A percentile compares a stretch with the other conserved stretches of the same genome.
Conservation (phyloP, 768 basidiomycete species). For the Pleurotus sapidus region DNA sequence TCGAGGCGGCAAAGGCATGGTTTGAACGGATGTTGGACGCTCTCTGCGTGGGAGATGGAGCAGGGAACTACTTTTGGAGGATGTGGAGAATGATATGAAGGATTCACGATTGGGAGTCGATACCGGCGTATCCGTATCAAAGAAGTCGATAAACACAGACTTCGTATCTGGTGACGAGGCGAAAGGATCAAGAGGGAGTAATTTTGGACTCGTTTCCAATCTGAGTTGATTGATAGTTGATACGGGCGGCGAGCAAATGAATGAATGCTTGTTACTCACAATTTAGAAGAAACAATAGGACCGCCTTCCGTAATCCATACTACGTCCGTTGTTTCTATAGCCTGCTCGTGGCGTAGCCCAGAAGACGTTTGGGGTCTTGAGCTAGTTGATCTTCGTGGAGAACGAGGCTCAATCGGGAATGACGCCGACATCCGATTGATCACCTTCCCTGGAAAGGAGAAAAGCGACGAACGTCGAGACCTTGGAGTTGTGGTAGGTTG, state of each 20-base stretch:
- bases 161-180: slow-evolving; percentile 36
- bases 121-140: slow-evolving; percentile 27
- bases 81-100: slow-evolving; percentile 37
- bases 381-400: background rate
- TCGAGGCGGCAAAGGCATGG: slow-evolving; percentile 22
- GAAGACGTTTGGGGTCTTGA: background rate
- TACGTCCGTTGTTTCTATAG: background rate
- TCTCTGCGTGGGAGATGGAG: slow-evolving; percentile 16
- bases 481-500: background rate
- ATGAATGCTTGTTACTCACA: slow-evolving; percentile 6
- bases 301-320: slow-evolving; percentile 7
- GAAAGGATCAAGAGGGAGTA: slow-evolving; percentile 34
- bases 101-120: slow-evolving; percentile 32
- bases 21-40: slow-evolving; percentile 22
- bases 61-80: slow-evolving; percentile 23
- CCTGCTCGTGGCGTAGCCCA: background rate
- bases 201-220: slow-evolving; percentile 11
- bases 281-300: slow-evolving; percentile 3
- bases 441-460: background rate
- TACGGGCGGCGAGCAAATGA: background rate
- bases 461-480: slow-evolving; percentile 3
- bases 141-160: slow-evolving; percentile 42
- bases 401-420: background rate
- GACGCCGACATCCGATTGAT: slow-evolving; percentile 1
- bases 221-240: slow-evolving; percentile 9